Evolutionary conservation across 805 yeast species (phyloP).

Genomic region (Candida nonsorbophila): DNA sequence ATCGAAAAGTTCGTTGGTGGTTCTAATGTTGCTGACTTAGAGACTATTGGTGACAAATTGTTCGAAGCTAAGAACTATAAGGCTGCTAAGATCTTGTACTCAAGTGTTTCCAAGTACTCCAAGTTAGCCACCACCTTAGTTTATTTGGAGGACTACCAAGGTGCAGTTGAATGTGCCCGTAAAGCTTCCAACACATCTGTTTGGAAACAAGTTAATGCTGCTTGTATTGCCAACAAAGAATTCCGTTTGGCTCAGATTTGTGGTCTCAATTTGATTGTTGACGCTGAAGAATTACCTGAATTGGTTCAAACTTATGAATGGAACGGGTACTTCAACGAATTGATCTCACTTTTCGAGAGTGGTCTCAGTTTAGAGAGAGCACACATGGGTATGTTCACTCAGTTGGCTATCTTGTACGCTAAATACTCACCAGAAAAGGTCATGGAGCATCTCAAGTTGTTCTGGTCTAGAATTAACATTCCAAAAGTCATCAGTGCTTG

Average conservation of each 20-base stretch:
- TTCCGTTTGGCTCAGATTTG: slow-evolving; percentile 97
- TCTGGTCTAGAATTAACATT: slow-evolving; percentile 97
- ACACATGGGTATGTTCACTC: slow-evolving; percentile 99
- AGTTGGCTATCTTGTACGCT: slow-evolving; percentile 83
- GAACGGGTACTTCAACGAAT: slow-evolving; percentile 87
- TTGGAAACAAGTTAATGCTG: slow-evolving; percentile 97
- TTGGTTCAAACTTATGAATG: slow-evolving; percentile 82
- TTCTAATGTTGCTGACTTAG: slow-evolving; percentile 90
- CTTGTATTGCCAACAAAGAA: slow-evolving; percentile 92
- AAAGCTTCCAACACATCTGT: slow-evolving; percentile 91
- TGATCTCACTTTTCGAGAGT: slow-evolving; percentile 88
- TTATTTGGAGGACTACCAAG: slow-evolving; percentile 85
- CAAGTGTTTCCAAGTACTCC: slow-evolving; percentile 87
- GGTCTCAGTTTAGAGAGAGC: slow-evolving; percentile 97
- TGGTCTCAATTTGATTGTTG: slow-evolving; percentile 94
- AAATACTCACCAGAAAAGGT: slow-evolving; percentile 87
- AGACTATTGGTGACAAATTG: slow-evolving; percentile 86
- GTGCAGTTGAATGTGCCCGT: slow-evolving; percentile 98
- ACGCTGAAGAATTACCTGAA: slow-evolving; percentile 94
- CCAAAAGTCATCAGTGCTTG: slow-evolving; percentile 95
- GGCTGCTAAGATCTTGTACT: slow-evolving; percentile 86
- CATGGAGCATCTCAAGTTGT: slow-evolving; percentile 93
- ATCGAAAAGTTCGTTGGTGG: slow-evolving; percentile 81
- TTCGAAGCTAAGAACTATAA: slow-evolving; percentile 77
- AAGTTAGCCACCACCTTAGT: slow-evolving; percentile 96